phyloP scores from a whole-genome alignment of 2,329 filamentous ascomycete genomes.

The Dothiorella sarmentorum region DNA sequence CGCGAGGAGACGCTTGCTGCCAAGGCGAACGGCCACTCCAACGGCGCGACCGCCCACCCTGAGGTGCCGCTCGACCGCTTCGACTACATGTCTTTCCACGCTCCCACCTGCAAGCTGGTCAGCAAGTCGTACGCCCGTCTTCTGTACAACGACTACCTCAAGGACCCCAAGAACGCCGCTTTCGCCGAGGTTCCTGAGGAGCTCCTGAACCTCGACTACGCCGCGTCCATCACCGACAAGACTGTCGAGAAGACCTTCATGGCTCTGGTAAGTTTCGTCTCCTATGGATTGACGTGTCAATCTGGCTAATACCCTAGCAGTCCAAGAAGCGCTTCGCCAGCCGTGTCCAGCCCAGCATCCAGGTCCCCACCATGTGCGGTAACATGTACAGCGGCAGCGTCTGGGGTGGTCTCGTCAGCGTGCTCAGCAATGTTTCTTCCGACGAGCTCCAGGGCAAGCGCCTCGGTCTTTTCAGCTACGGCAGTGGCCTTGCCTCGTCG shows the following conservation, averaged over 20 bases:
- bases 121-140: slow-evolving; percentile 52
- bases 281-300: neutral
- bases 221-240: slow-evolving; percentile 50
- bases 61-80: slow-evolving; percentile 51
- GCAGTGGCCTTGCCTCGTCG: slow-evolving; percentile 50
- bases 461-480: slow-evolving; percentile 52
- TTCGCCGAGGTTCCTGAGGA: slow-evolving; percentile 51
- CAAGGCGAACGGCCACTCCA: slow-evolving; percentile 40
- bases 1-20: slow-evolving; percentile 47
- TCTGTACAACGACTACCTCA: slow-evolving; percentile 52
- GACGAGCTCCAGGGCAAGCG: slow-evolving; percentile 49
- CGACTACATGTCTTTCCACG: slow-evolving; percentile 55
- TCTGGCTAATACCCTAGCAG: neutral
- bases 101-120: slow-evolving; percentile 54
- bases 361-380: slow-evolving; percentile 52
- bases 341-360: slow-evolving; percentile 49
- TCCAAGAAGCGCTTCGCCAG: slow-evolving; percentile 51
- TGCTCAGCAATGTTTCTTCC: slow-evolving; percentile 46
- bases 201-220: slow-evolving; percentile 45
- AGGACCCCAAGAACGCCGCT: slow-evolving; percentile 45
- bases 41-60: slow-evolving; percentile 27
- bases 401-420: slow-evolving; percentile 48
- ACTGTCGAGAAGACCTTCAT: slow-evolving; percentile 53
- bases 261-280: slow-evolving; percentile 30
- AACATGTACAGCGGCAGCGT: slow-evolving; percentile 56